phyloP scores from a whole-genome alignment of 495 filamentous ascomycete genomes.

The Aspergillus ostianus region DNA sequence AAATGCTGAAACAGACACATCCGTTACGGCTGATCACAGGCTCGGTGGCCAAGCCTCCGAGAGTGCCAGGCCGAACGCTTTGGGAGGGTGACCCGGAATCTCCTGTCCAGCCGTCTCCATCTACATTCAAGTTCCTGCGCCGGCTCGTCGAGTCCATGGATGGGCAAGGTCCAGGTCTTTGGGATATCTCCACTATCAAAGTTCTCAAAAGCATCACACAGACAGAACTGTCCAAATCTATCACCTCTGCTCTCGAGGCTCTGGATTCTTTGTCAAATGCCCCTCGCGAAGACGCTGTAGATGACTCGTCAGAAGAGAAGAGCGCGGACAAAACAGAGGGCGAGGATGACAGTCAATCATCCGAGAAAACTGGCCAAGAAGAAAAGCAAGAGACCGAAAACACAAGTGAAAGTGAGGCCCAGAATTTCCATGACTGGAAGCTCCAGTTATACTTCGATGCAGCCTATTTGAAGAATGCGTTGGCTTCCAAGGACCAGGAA shows the following conservation, averaged over 20 bases:
- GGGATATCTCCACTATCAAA: conserved; percentile 68
- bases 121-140: conserved; percentile 71
- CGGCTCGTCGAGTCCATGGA: conserved; percentile 66
- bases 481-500: conserved; percentile 23
- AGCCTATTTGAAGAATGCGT: conserved; percentile 57
- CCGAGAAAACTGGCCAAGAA: conserved; percentile 1
- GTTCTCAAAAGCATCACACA: conserved; percentile 58
- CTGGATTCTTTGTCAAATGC: conserved; percentile 15
- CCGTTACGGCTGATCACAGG: conserved; percentile 7
- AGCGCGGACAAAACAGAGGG: not conserved
- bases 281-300: not conserved
- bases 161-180: conserved; percentile 70
- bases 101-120: conserved; percentile 79
- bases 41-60: conserved; percentile 15
- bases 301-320: not conserved
- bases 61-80: conserved; percentile 52
- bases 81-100: conserved; percentile 78
- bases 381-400: conserved; percentile 8
- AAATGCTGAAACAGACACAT: conserved; percentile 25
- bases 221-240: conserved; percentile 25
- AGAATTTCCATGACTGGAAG: conserved; percentile 49
- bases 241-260: conserved; percentile 24
- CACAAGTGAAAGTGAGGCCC: conserved; percentile 6
- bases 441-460: conserved; percentile 81
- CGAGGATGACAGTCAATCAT: not conserved